Conservation (phyloP, 2,329 filamentous ascomycete genomes). For the Sarocladiaceae sp. region DNA sequence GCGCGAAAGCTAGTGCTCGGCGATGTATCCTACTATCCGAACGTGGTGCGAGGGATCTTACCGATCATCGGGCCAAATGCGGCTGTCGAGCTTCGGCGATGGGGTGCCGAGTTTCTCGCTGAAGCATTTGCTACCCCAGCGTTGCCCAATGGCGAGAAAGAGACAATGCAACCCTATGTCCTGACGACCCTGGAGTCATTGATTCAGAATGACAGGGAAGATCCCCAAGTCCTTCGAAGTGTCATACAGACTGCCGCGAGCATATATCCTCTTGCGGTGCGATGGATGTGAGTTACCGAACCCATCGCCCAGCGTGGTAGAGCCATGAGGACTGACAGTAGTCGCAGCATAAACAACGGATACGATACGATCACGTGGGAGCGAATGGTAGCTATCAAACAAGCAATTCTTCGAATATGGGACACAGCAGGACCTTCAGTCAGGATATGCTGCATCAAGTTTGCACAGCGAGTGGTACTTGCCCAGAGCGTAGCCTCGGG, state of each 20-base stretch:
- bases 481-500: conserved; percentile 84
- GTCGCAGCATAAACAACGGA: conserved; percentile 74
- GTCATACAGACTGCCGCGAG: conserved; percentile 86
- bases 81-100: conserved; percentile 79
- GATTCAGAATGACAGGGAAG: conserved; percentile 68
- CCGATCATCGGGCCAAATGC: conserved; percentile 78
- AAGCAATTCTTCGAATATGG: conserved; percentile 84
- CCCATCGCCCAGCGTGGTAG: background rate
- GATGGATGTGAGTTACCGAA: conserved; percentile 84
- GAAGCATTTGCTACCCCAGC: conserved; percentile 95
- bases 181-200: conserved; percentile 71
- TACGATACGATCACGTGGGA: conserved; percentile 82
- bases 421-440: conserved; percentile 72
- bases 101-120: conserved; percentile 93
- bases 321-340: background rate
- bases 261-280: conserved; percentile 87
- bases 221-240: conserved; percentile 76
- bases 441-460: conserved; percentile 94
- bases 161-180: conserved; percentile 70
- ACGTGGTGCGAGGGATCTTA: conserved; percentile 88
- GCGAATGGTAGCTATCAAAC: conserved; percentile 83
- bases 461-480: conserved; percentile 87
- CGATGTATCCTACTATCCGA: conserved; percentile 84
- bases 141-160: conserved; percentile 73
- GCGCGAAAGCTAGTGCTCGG: conserved; percentile 85